phyloP scores from a whole-genome alignment of 805 yeast genomes.

The Candida nanaspora region DNA sequence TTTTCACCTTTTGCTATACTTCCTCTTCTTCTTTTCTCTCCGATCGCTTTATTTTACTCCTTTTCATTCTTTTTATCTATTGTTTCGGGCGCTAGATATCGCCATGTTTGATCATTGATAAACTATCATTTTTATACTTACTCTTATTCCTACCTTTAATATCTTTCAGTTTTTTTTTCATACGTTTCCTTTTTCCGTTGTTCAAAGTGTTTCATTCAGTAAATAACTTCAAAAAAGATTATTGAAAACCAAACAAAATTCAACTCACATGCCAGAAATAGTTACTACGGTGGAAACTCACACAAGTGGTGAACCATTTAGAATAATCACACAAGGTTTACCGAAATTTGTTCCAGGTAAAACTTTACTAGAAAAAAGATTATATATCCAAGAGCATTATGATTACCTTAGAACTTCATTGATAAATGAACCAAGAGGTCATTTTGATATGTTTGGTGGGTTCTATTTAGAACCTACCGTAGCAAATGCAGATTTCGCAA shows the following conservation, averaged over 20 bases:
- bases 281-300: slow-evolving; percentile 19
- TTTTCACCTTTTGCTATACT: too few relatives aligned
- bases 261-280: background rate
- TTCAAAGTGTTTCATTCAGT: too few relatives aligned
- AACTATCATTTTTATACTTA: too few relatives aligned
- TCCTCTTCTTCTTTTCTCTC: too few relatives aligned
- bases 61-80: too few relatives aligned
- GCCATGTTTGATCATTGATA: too few relatives aligned
- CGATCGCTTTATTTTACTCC: too few relatives aligned
- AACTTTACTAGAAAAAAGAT: slow-evolving; percentile 16
- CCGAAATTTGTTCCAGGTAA: slow-evolving; percentile 15
- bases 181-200: too few relatives aligned
- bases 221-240: too few relatives aligned
- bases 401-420: slow-evolving; percentile 18
- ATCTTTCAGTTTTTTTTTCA: too few relatives aligned
- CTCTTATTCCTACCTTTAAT: too few relatives aligned
- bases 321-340: slow-evolving; percentile 13
- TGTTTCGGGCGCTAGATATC: too few relatives aligned
- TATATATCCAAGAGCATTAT: slow-evolving; percentile 10
- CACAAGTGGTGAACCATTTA: slow-evolving; percentile 21
- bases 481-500: slow-evolving; percentile 18
- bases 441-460: slow-evolving; percentile 24
- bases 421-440: slow-evolving; percentile 23
- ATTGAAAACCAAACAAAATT: background rate
- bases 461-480: slow-evolving; percentile 12